phyloP scores from a whole-genome alignment of 257 asterid genomes.

The Solanum gandarillasii region DNA sequence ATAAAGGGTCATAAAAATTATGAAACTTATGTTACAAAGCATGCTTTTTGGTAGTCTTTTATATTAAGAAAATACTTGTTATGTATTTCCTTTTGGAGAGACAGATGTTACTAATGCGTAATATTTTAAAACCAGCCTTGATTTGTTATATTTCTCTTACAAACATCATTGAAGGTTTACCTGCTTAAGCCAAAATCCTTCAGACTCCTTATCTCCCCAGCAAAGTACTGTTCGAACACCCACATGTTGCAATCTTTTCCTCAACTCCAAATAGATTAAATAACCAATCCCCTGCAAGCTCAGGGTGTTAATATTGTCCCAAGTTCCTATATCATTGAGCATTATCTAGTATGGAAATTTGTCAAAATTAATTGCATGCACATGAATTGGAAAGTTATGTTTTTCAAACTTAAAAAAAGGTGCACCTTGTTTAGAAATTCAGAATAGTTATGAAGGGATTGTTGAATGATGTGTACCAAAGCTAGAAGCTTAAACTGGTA shows the following conservation, averaged over 20 bases:
- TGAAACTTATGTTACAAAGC: background rate
- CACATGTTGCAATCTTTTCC: constrained; percentile 57
- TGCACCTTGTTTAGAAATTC: background rate
- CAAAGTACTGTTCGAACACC: constrained; percentile 65
- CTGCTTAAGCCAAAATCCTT: constrained; percentile 90
- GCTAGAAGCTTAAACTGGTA: background rate
- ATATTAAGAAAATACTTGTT: background rate
- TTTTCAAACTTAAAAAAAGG: background rate
- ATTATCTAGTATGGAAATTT: background rate
- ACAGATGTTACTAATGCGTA: background rate
- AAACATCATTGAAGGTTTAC: constrained; percentile 16
- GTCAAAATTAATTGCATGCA: background rate
- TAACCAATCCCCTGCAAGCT: constrained; percentile 73
- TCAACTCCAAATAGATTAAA: constrained; percentile 49
- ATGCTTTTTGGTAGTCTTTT: background rate
- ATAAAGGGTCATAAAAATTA: background rate
- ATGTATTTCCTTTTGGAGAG: background rate
- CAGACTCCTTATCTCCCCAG: constrained; percentile 90
- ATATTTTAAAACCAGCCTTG: background rate
- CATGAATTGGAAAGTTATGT: background rate
- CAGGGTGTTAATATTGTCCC: background rate
- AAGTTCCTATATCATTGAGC: background rate
- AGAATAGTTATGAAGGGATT: background rate
- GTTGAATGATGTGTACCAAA: background rate
- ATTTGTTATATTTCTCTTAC: background rate